A percentile compares a stretch with the other conserved stretches of the same genome.
These are phyloP conservation scores for Ganoderma boninense DNA, from an alignment of 1,284 basidiomycete genomes.

Conservation along the genomic window DNA sequence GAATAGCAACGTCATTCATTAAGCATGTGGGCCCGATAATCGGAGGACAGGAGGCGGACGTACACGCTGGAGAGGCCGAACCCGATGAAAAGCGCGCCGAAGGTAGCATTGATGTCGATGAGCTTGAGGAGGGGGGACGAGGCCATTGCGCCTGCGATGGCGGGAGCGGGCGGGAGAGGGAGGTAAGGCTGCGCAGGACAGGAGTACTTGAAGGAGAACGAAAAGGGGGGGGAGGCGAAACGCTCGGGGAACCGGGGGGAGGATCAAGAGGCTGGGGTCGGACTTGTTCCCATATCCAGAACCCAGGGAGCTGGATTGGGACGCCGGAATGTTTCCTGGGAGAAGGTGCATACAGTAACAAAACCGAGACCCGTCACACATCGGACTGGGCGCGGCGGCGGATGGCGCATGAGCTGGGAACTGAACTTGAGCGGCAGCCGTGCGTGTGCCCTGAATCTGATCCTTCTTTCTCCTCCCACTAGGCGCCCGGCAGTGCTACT, in stretches of 20 bases:
- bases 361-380: constrained; percentile 3
- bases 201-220: constrained; percentile 19
- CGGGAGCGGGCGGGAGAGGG: constrained; percentile 12
- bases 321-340: neutral
- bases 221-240: constrained; percentile 5
- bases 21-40: neutral
- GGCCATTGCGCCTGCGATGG: constrained; percentile 23
- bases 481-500: constrained; percentile 1
- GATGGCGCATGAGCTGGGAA: neutral
- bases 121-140: constrained; percentile 18
- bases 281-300: constrained; percentile 16
- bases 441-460: neutral
- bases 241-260: neutral
- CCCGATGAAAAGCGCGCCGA: constrained; percentile 69
- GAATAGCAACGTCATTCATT: constrained; percentile 2
- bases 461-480: neutral
- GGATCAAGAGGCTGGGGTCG: neutral
- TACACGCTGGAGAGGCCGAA: constrained; percentile 58
- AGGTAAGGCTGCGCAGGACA: constrained; percentile 9
- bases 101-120: constrained; percentile 55
- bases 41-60: constrained; percentile 8
- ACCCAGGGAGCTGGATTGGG: neutral
- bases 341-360: constrained; percentile 1
- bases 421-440: neutral
- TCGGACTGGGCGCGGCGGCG: neutral